Conservation (phyloP, 2,329 filamentous ascomycete genomes). For the Cordyceps militaris region DNA sequence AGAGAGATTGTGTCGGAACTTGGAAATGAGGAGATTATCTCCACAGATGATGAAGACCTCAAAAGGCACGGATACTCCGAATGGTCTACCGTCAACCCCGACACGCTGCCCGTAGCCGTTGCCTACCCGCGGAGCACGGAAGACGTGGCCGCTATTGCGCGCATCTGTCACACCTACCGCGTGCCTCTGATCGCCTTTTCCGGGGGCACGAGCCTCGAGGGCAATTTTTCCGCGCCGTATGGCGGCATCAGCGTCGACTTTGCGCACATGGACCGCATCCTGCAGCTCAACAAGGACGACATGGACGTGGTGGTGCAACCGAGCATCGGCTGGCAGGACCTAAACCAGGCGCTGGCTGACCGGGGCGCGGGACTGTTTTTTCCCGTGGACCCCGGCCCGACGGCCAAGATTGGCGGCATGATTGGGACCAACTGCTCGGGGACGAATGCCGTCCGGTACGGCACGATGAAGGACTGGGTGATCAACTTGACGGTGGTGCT, state of each 20-base stretch:
- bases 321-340: slow-evolving; percentile 82
- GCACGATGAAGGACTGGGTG: slow-evolving; percentile 85
- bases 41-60: slow-evolving; percentile 55
- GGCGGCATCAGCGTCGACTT: slow-evolving; percentile 90
- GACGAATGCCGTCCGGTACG: slow-evolving; percentile 74
- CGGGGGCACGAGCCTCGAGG: slow-evolving; percentile 79
- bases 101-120: slow-evolving; percentile 55
- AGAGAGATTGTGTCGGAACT: slow-evolving; percentile 45
- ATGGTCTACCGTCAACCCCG: slow-evolving; percentile 57
- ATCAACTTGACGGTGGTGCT: slow-evolving; percentile 76
- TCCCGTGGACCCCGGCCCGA: slow-evolving; percentile 73
- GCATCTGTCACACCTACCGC: slow-evolving; percentile 69
- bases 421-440: slow-evolving; percentile 72
- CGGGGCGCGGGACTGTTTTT: slow-evolving; percentile 77
- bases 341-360: slow-evolving; percentile 66
- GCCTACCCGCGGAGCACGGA: slow-evolving; percentile 55
- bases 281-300: slow-evolving; percentile 75
- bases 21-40: slow-evolving; percentile 49
- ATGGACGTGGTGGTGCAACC: slow-evolving; percentile 93
- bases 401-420: slow-evolving; percentile 76
- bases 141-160: slow-evolving; percentile 52
- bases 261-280: slow-evolving; percentile 73
- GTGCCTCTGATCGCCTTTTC: slow-evolving; percentile 85
- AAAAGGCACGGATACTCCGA: slow-evolving; percentile 59
- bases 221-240: slow-evolving; percentile 80